phyloP scores from a whole-genome alignment of 2,329 filamentous ascomycete species.

The Aspergillus fijiensis region DNA sequence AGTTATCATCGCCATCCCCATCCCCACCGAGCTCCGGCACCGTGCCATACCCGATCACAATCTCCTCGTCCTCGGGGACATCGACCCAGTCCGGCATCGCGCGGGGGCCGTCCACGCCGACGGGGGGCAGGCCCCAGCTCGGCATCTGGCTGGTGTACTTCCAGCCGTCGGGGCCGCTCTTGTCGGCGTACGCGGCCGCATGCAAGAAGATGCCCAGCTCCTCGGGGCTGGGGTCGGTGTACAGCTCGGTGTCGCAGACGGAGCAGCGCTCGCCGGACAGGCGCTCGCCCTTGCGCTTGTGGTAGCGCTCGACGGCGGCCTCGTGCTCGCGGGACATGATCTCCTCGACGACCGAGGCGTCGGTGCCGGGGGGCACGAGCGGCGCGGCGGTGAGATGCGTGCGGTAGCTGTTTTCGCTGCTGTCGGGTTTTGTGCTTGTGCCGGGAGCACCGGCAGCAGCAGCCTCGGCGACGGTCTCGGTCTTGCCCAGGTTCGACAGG shows the following conservation, averaged over 20 bases:
- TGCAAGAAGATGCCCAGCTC: conserved; percentile 94
- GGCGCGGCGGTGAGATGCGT: conserved; percentile 43
- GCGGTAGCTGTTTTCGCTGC: conserved; percentile 64
- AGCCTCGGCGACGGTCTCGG: conserved; percentile 84
- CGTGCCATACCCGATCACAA: conserved; percentile 39
- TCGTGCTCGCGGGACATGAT: conserved; percentile 56
- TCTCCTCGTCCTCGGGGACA: conserved; percentile 37
- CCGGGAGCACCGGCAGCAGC: conserved; percentile 54
- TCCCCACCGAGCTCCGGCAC: conserved; percentile 27
- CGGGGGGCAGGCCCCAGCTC: conserved; percentile 79
- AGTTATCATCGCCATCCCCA: conserved; percentile 7
- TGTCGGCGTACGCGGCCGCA: conserved; percentile 84
- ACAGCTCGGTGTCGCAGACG: conserved; percentile 81
- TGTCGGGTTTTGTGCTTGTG: too few species aligned
- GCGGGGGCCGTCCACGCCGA: conserved; percentile 68
- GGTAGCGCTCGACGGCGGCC: conserved; percentile 86
- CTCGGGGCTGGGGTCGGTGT: conserved; percentile 86
- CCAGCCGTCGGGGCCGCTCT: conserved; percentile 71
- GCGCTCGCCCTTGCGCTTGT: conserved; percentile 87
- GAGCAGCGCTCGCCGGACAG: conserved; percentile 83
- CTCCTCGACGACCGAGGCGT: conserved; percentile 39
- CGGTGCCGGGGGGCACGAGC: conserved; percentile 36
- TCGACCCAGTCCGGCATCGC: conserved; percentile 56
- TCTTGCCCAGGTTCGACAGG: conserved; percentile 87
- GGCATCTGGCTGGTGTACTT: conserved; percentile 83